Evolutionary conservation across 2,329 filamentous ascomycete genomes (phyloP).

Genomic region (Trichoderma sp.): DNA sequence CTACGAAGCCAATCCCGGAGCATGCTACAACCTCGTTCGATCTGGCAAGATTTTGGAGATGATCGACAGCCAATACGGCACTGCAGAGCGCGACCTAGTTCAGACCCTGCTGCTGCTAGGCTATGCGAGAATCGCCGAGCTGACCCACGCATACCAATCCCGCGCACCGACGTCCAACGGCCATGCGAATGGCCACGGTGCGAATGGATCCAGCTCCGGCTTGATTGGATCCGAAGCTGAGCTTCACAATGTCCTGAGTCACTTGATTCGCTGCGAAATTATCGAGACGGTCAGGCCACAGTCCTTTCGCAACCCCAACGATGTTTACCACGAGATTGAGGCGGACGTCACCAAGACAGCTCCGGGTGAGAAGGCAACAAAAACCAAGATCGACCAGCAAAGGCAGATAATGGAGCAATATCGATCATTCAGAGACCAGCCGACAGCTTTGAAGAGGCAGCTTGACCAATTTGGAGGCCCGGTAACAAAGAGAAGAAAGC

Average conservation of each 20-base stretch:
- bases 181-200: conserved; percentile 29
- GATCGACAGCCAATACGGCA: conserved; percentile 72
- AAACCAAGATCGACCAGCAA: conserved; percentile 65
- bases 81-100: conserved; percentile 72
- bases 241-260: conserved; percentile 53
- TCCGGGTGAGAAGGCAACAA: conserved; percentile 50
- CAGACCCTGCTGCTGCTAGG: conserved; percentile 76
- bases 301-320: conserved; percentile 63
- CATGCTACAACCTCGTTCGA: conserved; percentile 80
- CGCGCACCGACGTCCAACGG: conserved; percentile 42
- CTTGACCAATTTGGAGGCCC: conserved; percentile 47
- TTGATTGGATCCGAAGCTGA: conserved; percentile 50
- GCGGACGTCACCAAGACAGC: conserved; percentile 58
- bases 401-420: conserved; percentile 57
- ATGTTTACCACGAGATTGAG: conserved; percentile 62
- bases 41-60: conserved; percentile 78
- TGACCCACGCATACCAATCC: conserved; percentile 62
- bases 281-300: conserved; percentile 62
- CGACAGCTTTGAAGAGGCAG: conserved; percentile 54
- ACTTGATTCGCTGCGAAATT: conserved; percentile 65
- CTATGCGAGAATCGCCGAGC: conserved; percentile 70
- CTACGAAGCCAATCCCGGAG: conserved; percentile 81
- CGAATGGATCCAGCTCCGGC: conserved; percentile 32
- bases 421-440: conserved; percentile 55
- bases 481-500: conserved; percentile 55